Conservation (phyloP, 139 green algal genomes). For the Chlorella sp. region DNA sequence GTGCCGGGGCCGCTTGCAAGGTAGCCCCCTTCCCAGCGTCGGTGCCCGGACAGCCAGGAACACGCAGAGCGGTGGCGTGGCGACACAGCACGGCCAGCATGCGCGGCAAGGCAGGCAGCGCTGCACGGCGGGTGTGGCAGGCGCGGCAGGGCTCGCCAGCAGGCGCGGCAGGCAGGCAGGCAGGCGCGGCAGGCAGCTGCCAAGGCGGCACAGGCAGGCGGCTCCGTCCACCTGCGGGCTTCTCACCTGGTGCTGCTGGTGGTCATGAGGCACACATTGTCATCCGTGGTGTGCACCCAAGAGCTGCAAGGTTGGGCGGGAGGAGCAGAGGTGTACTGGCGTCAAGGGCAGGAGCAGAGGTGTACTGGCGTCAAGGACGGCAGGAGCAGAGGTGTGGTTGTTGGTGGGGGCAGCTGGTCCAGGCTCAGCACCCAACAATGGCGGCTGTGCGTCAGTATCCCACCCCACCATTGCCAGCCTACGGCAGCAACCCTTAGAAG, state of each 20-base stretch:
- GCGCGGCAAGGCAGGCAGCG: no score
- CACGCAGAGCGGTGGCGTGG: no score
- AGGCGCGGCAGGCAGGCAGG: background rate
- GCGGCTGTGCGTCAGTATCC: no score
- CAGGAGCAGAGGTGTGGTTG: background rate
- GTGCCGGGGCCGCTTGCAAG: background rate
- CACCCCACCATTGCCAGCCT: no score
- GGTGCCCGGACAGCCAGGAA: no score
- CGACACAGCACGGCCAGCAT: no score
- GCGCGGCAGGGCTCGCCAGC: background rate
- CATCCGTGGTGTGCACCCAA: background rate
- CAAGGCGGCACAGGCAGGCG: background rate
- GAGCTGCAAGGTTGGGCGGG: background rate
- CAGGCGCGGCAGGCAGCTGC: background rate
- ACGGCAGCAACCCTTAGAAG: background rate
- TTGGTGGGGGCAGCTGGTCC: background rate
- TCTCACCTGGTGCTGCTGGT: no score
- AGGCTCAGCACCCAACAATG: background rate
- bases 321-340: background rate
- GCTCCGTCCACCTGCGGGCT: no score
- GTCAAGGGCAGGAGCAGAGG: no score
- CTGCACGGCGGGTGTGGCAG: background rate
- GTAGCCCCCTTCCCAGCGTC: no score
- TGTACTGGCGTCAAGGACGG: background rate
- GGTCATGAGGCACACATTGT: constrained; percentile 34